These are phyloP conservation scores for Naganishia friedmannii DNA, from an alignment of 768 basidiomycete genomes.

Conservation along the genomic window DNA sequence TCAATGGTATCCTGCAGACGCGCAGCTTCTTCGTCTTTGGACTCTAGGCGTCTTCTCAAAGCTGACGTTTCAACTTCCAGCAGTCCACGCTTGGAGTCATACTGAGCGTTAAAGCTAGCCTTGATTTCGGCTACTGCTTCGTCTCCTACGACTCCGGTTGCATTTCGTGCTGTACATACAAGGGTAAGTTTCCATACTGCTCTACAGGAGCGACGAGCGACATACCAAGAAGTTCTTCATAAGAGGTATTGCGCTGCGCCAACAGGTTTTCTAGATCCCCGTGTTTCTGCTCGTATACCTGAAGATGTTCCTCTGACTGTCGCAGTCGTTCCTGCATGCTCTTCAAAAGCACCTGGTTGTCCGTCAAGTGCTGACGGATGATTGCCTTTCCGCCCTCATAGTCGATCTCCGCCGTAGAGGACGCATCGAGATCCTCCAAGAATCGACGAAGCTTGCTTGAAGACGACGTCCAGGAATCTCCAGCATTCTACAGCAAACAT, in stretches of 20 bases:
- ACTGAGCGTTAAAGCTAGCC: constrained; percentile 93
- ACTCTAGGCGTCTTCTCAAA: constrained; percentile 84
- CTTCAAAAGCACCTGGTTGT: constrained; percentile 77
- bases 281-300: constrained; percentile 72
- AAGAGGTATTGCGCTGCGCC: constrained; percentile 79
- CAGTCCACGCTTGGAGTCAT: constrained; percentile 85
- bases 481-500: constrained; percentile 38
- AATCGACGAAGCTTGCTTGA: constrained; percentile 38
- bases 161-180: constrained; percentile 16
- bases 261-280: constrained; percentile 85
- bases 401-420: constrained; percentile 54
- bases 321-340: constrained; percentile 86
- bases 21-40: constrained; percentile 76
- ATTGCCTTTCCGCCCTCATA: constrained; percentile 56
- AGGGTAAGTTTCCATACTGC: not conserved
- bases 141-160: constrained; percentile 45
- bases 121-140: constrained; percentile 88
- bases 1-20: constrained; percentile 81
- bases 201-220: constrained; percentile 1
- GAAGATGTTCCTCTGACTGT: constrained; percentile 88
- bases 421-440: constrained; percentile 51
- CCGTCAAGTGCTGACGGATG: constrained; percentile 82
- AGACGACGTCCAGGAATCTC: constrained; percentile 12
- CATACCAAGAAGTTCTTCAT: constrained; percentile 89
- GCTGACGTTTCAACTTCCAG: constrained; percentile 78